These are phyloP conservation scores for Amesomyces nigricolor DNA, from an alignment of 2,329 filamentous ascomycete genomes.

Conservation along the genomic window DNA sequence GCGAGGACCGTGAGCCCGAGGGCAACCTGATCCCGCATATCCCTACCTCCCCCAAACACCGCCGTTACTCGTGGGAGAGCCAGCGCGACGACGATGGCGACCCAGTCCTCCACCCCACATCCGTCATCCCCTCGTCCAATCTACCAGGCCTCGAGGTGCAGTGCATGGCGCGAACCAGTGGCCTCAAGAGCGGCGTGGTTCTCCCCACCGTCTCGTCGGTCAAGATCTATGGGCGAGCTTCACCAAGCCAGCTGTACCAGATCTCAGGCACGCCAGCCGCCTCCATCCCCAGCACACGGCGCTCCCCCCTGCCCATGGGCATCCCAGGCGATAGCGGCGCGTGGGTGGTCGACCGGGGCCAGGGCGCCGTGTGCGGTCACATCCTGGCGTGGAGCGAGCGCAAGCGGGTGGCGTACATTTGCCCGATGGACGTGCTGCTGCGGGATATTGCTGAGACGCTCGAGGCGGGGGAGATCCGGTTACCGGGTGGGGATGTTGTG, in stretches of 20 bases:
- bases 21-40: slow-evolving; percentile 61
- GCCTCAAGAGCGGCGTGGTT: slow-evolving; percentile 73
- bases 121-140: slow-evolving; percentile 52
- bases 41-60: background rate
- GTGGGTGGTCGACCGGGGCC: slow-evolving; percentile 78
- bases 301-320: slow-evolving; percentile 41
- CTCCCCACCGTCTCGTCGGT: slow-evolving; percentile 73
- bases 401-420: slow-evolving; percentile 82
- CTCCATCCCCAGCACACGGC: background rate
- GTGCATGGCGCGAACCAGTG: slow-evolving; percentile 82
- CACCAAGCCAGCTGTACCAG: slow-evolving; percentile 53
- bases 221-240: slow-evolving; percentile 77
- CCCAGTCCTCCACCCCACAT: slow-evolving; percentile 45
- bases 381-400: slow-evolving; percentile 81
- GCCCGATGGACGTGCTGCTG: slow-evolving; percentile 86
- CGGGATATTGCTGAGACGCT: slow-evolving; percentile 79
- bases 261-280: slow-evolving; percentile 39
- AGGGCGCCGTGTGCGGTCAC: slow-evolving; percentile 81
- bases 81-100: background rate
- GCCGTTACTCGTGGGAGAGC: slow-evolving; percentile 3
- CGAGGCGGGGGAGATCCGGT: slow-evolving; percentile 60
- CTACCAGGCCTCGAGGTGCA: slow-evolving; percentile 76
- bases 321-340: slow-evolving; percentile 88
- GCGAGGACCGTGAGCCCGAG: slow-evolving; percentile 62
- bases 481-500: slow-evolving; percentile 49